phyloP scores from a whole-genome alignment of 2,329 filamentous ascomycete genomes.

The Venturia carpophila region DNA sequence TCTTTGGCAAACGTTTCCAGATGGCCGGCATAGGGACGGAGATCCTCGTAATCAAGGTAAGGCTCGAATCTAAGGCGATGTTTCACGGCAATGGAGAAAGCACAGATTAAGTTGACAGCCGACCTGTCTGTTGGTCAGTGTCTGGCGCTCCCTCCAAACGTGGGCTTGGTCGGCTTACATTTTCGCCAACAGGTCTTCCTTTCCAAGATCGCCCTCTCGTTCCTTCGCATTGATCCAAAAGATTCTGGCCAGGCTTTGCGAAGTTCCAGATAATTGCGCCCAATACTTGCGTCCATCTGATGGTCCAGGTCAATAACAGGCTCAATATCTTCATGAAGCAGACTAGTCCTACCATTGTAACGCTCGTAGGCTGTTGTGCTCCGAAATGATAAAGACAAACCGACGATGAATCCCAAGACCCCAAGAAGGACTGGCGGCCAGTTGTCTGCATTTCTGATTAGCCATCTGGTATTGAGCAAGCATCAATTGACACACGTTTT shows the following conservation, averaged over 20 bases:
- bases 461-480: not conserved
- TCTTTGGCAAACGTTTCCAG: slow-evolving; percentile 66
- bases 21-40: slow-evolving; percentile 60
- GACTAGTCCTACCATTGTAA: slow-evolving; percentile 24
- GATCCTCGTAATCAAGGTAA: slow-evolving; percentile 66
- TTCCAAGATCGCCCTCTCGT: slow-evolving; percentile 49
- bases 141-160: not conserved
- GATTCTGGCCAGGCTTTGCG: slow-evolving; percentile 55
- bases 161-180: slow-evolving; percentile 34
- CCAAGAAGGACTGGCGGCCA: slow-evolving; percentile 57
- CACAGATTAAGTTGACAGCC: slow-evolving; percentile 68
- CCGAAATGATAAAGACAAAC: slow-evolving; percentile 69
- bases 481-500: not conserved
- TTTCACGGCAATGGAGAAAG: slow-evolving; percentile 70
- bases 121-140: slow-evolving; percentile 35
- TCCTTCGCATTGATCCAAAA: slow-evolving; percentile 75
- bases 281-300: slow-evolving; percentile 56
- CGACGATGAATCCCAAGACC: slow-evolving; percentile 73
- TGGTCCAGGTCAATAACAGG: not conserved
- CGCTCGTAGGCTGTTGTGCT: slow-evolving; percentile 71
- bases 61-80: slow-evolving; percentile 80
- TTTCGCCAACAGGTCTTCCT: slow-evolving; percentile 63
- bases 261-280: slow-evolving; percentile 49
- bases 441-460: not conserved
- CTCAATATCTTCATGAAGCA: not conserved